Percentiles rank a stretch among this genome's conserved stretches.
Conservation (phyloP, 108 stramenopile species). For the Stephanodiscus triporus region DNA sequence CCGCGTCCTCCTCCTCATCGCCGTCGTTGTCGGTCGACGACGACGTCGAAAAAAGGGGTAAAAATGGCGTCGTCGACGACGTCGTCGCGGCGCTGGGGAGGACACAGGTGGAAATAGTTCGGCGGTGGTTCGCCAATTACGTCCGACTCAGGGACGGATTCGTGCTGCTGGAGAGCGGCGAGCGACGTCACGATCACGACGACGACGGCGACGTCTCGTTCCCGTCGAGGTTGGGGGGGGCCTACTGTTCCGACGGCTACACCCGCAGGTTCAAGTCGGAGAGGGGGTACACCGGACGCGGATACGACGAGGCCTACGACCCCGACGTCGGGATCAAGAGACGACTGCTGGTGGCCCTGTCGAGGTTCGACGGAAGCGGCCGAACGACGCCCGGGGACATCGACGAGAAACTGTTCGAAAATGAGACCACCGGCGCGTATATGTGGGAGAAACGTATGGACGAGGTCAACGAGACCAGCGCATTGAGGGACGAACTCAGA, state of each 20-base stretch:
- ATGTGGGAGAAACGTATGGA: constrained; percentile 57
- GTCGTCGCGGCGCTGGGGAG: neutral
- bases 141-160: constrained; percentile 76
- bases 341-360: constrained; percentile 33
- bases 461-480: constrained; percentile 39
- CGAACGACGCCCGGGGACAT: neutral
- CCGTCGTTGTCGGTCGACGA: neutral
- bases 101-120: constrained; percentile 8
- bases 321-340: constrained; percentile 61
- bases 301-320: constrained; percentile 81
- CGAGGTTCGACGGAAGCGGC: neutral
- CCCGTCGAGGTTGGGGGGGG: constrained; percentile 42
- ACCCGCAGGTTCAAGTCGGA: constrained; percentile 57
- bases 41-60: too few species aligned
- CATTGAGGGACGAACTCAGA: constrained; percentile 40
- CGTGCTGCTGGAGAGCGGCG: constrained; percentile 74
- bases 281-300: constrained; percentile 65
- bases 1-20: neutral
- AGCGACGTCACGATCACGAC: constrained; percentile 74
- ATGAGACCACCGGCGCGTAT: constrained; percentile 33
- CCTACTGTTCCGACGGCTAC: constrained; percentile 63
- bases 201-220: constrained; percentile 25
- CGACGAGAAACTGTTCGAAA: constrained; percentile 45
- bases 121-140: constrained; percentile 47
- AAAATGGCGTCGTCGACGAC: too few species aligned